These are phyloP conservation scores for Endogone sp. DNA, from an alignment of 192 early-diverging fungal species.

Conservation along the genomic window DNA sequence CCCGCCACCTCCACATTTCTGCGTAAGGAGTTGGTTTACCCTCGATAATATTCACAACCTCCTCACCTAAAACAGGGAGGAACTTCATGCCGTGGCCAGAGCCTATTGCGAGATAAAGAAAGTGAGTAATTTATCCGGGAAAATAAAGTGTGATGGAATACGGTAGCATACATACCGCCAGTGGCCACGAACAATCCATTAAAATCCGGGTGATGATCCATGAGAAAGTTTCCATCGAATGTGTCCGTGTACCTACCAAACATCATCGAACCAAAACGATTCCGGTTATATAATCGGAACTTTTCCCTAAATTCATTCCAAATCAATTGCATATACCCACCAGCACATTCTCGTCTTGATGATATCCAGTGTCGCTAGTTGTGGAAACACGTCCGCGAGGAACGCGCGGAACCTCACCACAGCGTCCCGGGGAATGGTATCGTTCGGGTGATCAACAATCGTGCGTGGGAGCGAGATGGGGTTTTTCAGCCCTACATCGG, in stretches of 20 bases:
- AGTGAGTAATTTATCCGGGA: not conserved
- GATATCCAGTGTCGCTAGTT: constrained; percentile 28
- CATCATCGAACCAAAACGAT: not conserved
- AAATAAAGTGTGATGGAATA: not conserved
- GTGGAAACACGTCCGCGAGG: constrained; percentile 29
- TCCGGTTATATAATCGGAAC: too few species aligned
- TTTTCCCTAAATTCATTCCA: too few species aligned
- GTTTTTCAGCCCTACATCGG: constrained; percentile 4
- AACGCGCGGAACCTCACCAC: constrained; percentile 36
- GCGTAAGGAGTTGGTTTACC: not conserved
- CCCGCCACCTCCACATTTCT: not conserved
- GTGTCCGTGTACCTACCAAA: constrained; percentile 44
- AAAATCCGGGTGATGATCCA: constrained; percentile 36
- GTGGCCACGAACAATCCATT: constrained; percentile 43
- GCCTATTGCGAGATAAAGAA: constrained; percentile 10
- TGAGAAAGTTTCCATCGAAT: constrained; percentile 47
- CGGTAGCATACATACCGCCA: constrained; percentile 13
- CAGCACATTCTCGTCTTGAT: constrained; percentile 43
- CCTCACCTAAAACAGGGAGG: constrained; percentile 43
- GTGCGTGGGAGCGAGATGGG: constrained; percentile 32
- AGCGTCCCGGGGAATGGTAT: constrained; percentile 37
- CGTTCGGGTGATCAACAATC: constrained; percentile 7
- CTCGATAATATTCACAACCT: constrained; percentile 42
- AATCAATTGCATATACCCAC: too few species aligned
- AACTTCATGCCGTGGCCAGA: constrained; percentile 64